Evolutionary conservation across 2,329 filamentous ascomycete species (phyloP).

Genomic region (Lecanosticta acicola): DNA sequence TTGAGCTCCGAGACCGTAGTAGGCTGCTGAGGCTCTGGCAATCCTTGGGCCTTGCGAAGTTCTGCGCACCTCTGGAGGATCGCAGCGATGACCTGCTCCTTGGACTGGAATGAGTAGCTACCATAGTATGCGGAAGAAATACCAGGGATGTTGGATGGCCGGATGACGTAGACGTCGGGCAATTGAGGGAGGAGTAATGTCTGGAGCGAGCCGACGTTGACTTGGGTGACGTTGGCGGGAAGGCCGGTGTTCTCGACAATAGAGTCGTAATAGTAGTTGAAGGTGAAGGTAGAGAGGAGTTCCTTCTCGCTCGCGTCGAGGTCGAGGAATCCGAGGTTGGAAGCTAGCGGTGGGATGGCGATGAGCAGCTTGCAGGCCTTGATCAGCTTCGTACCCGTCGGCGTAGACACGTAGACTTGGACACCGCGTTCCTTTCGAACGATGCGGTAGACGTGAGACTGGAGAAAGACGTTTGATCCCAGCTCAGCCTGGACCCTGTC

Average conservation of each 20-base stretch:
- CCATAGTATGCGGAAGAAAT: conserved; percentile 1
- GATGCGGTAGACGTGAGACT: not conserved
- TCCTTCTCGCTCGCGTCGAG: not conserved
- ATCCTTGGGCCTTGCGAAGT: conserved; percentile 2
- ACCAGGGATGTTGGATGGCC: not conserved
- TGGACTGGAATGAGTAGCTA: not conserved
- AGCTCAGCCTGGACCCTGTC: not conserved
- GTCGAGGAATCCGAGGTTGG: not conserved
- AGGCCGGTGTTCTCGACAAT: conserved; percentile 1
- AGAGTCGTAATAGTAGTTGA: conserved; percentile 2
- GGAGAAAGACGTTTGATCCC: not conserved
- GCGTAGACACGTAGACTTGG: conserved; percentile 27
- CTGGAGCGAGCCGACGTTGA: not conserved
- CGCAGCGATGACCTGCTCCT: not conserved
- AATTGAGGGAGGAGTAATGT: not conserved
- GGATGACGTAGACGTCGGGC: conserved; percentile 1
- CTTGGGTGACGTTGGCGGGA: not conserved
- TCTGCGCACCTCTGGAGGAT: not conserved
- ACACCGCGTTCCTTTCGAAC: conserved; percentile 9
- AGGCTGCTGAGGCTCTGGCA: conserved; percentile 5
- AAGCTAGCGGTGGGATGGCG: not conserved
- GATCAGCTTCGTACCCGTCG: conserved; percentile 28
- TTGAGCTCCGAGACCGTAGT: not conserved
- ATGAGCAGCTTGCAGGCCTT: conserved; percentile 22
- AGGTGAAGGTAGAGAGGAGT: conserved; percentile 1